Percentiles rank a stretch among this genome's conserved stretches.
Evolutionary conservation across 441 rosid species (phyloP).

Genomic region (Aleurites moluccanus): DNA sequence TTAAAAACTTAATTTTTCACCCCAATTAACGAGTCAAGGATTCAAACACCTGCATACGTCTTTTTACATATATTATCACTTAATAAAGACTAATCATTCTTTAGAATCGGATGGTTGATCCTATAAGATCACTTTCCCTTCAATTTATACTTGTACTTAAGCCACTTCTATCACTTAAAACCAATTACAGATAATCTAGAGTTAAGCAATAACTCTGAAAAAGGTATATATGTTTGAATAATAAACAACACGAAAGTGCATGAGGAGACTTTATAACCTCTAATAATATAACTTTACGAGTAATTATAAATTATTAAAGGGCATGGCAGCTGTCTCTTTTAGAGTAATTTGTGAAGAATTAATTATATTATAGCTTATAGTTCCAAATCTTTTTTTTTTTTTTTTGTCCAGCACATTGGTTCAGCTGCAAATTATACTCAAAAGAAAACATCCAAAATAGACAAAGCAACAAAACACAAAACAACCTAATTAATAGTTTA

Average conservation of each 20-base stretch:
- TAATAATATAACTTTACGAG: not conserved
- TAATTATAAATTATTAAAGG: not conserved
- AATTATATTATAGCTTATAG: not conserved
- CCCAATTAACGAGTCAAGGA: no score
- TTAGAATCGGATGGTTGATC: no score
- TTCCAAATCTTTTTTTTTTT: not conserved
- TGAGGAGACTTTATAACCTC: conserved; percentile 4
- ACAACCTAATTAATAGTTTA: conserved; percentile 1
- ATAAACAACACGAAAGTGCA: not conserved
- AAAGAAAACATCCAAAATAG: conserved; percentile 5
- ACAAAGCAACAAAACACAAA: conserved; percentile 8
- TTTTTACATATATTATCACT: no score
- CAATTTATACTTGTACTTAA: no score
- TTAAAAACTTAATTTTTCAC: no score
- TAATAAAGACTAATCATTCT: no score
- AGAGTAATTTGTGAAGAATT: not conserved
- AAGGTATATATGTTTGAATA: no score
- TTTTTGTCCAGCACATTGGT: conserved; percentile 5
- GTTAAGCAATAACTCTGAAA: no score
- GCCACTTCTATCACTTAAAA: no score
- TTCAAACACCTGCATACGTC: no score
- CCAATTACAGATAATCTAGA: no score
- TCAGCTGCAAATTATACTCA: not conserved
- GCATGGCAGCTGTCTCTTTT: not conserved
- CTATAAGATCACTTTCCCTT: no score